Evolutionary conservation across 2,329 filamentous ascomycete genomes (phyloP).

Genomic region (Elsinoe ampelina): DNA sequence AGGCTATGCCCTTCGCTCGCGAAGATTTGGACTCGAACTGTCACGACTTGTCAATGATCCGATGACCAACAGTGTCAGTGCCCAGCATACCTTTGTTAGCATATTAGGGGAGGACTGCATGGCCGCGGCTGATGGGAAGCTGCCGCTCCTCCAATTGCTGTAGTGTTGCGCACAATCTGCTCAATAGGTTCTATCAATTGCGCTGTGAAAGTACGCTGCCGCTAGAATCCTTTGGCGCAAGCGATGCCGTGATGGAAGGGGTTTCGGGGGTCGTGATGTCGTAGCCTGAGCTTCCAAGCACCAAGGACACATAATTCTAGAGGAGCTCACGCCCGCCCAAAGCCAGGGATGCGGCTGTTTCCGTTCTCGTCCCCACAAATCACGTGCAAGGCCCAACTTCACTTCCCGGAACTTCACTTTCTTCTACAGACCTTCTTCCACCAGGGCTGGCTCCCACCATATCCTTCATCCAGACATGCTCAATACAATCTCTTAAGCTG

Average conservation of each 20-base stretch:
- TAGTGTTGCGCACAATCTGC: conserved; percentile 16
- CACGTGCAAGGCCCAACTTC: neutral
- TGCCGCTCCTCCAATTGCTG: conserved; percentile 30
- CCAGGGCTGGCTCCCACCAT: neutral
- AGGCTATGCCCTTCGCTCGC: conserved; percentile 58
- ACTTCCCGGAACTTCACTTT: neutral
- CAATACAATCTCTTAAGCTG: neutral
- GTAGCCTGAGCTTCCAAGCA: conserved; percentile 3
- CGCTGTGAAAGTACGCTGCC: neutral
- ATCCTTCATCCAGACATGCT: neutral
- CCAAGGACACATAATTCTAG: conserved; percentile 13
- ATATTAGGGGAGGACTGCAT: conserved; percentile 37
- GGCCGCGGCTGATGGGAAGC: conserved; percentile 36
- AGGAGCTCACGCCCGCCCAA: conserved; percentile 5
- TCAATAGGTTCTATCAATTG: neutral
- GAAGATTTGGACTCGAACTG: conserved; percentile 60
- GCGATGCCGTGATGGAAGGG: conserved; percentile 3
- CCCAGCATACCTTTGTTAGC: conserved; percentile 41
- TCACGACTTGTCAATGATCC: conserved; percentile 15
- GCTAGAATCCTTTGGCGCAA: neutral
- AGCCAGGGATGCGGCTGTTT: conserved; percentile 3
- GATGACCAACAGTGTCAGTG: conserved; percentile 14
- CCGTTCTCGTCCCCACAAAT: neutral
- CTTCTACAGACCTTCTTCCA: neutral
- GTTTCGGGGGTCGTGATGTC: conserved; percentile 13